Evolutionary conservation across 805 yeast species (phyloP), one percentile per base, ranked within the genome.

Genomic region (Spathaspora gorwiae): DNA sequence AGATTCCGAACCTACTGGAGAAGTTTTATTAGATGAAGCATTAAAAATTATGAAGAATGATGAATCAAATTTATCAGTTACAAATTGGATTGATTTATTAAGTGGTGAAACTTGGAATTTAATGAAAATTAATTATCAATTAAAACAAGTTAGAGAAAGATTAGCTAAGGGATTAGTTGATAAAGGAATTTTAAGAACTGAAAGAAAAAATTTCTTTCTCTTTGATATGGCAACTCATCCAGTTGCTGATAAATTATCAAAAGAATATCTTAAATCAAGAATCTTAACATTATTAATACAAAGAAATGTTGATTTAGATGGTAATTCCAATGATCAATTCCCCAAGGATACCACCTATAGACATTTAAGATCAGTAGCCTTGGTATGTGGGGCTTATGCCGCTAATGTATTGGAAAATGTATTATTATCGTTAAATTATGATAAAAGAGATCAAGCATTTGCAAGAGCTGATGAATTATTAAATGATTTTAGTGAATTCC

Each of bases 141-240:
- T 94, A 64, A 94, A 94, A 61, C 99, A 94, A 70, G 99, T 94
- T 5, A 81, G 99, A 61, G 99, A 94, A 68, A 78, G 99, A 55
- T 75, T 94, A 52, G 95, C 97, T 45, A 94, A 94, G 67, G 99
- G 99, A 0, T 75, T 94, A 43, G 99, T 95, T 34, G 99, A 94
- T 65, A 94, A 94, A 69, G 98, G 99, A 19, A 84, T 94, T 39
- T 76, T 95, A 59, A 83, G 97, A 70, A 94, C 99, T 7, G 99
- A 94, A 66, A 81, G 95, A 65, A 89, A 90, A 63, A 94, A 89
- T 69, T 94, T 94, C 62, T 81, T 94, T 58, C 72, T 94, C 44
- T 94, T 94, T 57, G 99, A 94, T 65, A 94, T 94, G 97, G 96
- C 99, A 29, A 94, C 99, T 7, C 99, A 95, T 66, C 99, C 99